Percentiles rank a stretch among this genome's conserved stretches.
phyloP scores from a whole-genome alignment of 176 grass and related monocot genomes.

The Aegilops sharonensis region DNA sequence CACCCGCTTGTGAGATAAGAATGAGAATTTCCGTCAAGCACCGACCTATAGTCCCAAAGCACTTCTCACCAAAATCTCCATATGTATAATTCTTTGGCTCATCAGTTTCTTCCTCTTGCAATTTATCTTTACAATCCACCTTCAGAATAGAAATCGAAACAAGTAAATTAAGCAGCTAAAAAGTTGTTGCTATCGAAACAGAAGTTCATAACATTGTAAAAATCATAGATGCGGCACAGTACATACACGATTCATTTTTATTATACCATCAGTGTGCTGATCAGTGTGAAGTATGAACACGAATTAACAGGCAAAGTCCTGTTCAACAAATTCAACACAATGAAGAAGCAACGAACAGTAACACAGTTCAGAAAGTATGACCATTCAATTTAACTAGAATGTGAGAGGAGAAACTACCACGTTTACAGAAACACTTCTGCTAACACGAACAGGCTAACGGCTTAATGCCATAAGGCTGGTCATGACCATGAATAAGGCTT shows the following conservation, averaged over 20 bases:
- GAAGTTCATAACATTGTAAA: too few relatives aligned
- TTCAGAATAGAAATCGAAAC: conserved; percentile 33
- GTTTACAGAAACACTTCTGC: not conserved
- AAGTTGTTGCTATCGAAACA: not conserved
- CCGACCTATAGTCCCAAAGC: conserved; percentile 60
- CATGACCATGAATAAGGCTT: not conserved
- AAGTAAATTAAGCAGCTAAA: conserved; percentile 12
- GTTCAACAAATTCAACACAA: not conserved
- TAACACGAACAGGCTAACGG: not conserved
- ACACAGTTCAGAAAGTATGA: not conserved
- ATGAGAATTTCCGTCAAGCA: conserved; percentile 81
- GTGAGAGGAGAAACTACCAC: not conserved
- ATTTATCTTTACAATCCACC: conserved; percentile 77
- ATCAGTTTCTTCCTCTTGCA: conserved; percentile 46
- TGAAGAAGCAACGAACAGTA: not conserved
- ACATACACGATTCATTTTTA: too few relatives aligned
- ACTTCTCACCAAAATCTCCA: conserved; percentile 78
- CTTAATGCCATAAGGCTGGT: not conserved
- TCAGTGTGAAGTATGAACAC: not conserved
- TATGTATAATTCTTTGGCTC: conserved; percentile 44
- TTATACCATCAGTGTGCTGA: not conserved
- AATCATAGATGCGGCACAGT: too few relatives aligned
- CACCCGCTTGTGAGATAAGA: conserved; percentile 71
- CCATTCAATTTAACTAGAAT: not conserved
- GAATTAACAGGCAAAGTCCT: not conserved